Percentiles rank a stretch among this genome's conserved stretches.
phyloP scores from a whole-genome alignment of 2,329 filamentous ascomycete species.

The Zasmidium citrigriseum region DNA sequence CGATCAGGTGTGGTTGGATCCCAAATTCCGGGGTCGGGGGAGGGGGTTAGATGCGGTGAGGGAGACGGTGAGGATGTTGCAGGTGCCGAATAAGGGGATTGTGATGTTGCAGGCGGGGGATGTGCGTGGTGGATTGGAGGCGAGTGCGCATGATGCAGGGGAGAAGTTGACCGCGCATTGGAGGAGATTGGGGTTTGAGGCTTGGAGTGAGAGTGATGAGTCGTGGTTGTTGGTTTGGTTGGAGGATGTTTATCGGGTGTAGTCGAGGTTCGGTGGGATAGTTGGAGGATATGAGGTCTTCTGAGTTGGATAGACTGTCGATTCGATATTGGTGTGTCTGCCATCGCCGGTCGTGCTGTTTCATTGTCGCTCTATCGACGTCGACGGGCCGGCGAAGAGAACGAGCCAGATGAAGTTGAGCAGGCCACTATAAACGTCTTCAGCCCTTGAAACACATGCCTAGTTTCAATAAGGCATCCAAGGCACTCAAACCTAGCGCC shows the following conservation, averaged over 20 bases:
- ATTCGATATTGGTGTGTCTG: no score
- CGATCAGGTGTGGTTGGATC: conserved; percentile 14
- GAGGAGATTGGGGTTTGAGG: conserved; percentile 18
- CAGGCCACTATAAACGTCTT: no score
- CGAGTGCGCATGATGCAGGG: conserved; percentile 7
- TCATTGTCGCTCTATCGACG: no score
- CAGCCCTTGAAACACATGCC: no score
- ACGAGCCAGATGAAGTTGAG: no score
- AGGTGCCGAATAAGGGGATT: conserved; percentile 7
- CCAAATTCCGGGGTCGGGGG: conserved; percentile 7
- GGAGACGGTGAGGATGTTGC: conserved; percentile 5
- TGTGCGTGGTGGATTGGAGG: conserved; percentile 2
- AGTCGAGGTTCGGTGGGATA: background rate
- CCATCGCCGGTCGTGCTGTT: no score
- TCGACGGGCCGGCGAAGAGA: no score
- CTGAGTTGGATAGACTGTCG: no score
- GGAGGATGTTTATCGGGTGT: background rate
- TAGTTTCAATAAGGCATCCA: no score
- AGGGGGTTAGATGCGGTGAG: conserved; percentile 14
- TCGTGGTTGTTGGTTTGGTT: conserved; percentile 21
- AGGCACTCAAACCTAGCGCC: no score
- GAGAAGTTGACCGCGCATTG: conserved; percentile 22
- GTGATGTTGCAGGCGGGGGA: conserved; percentile 21
- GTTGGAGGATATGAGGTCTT: background rate
- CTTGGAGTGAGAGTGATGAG: conserved; percentile 25